Conservation (phyloP, 768 basidiomycete genomes). For the Mycena crocata region DNA sequence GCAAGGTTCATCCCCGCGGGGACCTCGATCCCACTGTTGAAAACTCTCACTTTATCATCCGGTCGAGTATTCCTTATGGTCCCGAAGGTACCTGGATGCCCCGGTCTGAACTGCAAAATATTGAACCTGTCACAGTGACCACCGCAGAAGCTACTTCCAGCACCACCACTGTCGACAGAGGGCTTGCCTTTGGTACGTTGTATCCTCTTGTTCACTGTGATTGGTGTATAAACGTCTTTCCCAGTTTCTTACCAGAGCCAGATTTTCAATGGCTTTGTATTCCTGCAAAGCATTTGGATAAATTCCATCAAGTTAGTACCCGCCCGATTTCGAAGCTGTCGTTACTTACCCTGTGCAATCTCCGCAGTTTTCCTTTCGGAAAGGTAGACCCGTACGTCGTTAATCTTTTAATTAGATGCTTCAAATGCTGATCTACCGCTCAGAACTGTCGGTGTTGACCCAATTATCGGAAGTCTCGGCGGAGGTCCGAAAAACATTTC, state of each 20-base stretch:
- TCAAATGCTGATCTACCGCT: not conserved
- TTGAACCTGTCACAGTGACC: constrained; percentile 13
- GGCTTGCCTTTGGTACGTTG: constrained; percentile 33
- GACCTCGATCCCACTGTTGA: constrained; percentile 30
- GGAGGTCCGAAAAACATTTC: constrained; percentile 27
- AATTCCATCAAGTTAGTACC: constrained; percentile 22
- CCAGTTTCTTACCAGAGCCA: constrained; percentile 34
- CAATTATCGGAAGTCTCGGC: constrained; percentile 27
- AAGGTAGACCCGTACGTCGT: constrained; percentile 32
- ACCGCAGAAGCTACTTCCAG: constrained; percentile 16
- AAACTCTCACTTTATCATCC: constrained; percentile 40
- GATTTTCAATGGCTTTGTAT: constrained; percentile 32
- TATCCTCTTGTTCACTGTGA: too few species aligned
- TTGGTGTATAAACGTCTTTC: too few species aligned
- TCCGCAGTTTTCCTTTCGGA: constrained; percentile 30
- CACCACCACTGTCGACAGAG: constrained; percentile 27
- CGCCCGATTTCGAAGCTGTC: not conserved
- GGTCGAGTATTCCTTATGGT: constrained; percentile 50
- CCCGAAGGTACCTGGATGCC: constrained; percentile 17
- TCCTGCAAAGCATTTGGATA: constrained; percentile 33
- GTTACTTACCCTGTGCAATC: not conserved
- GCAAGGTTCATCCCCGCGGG: constrained; percentile 45
- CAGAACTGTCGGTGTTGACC: constrained; percentile 32
- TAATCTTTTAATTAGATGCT: not conserved
- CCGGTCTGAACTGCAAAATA: too few species aligned